Evolutionary conservation across 1,139 yeast species (phyloP), one percentile per base, ranked within the genome.

Genomic region (Lodderomyces elongisporus): DNA sequence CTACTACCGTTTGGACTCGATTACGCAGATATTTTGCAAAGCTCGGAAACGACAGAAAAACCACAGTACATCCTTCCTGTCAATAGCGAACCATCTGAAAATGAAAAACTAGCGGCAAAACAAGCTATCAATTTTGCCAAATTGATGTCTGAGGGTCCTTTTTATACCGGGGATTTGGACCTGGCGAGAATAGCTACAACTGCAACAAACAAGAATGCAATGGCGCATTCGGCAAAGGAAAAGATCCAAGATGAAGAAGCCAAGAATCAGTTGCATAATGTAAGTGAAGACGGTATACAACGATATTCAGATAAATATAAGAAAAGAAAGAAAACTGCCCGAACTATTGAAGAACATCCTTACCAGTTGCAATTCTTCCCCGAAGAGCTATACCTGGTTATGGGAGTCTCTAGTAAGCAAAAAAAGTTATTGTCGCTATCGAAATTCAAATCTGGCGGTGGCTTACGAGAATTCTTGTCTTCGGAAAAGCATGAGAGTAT

Each of bases 281-380:
- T 47, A 5, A 51, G 57, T 3, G 52, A 62, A 0, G 73, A 81
- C 51, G 87, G 87, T 0, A 72, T 85, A 27, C 75, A 78, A 47
- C 67, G 95, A 47, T 83, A 82, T 51, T 74, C 88, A 3, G 95
- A 85, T 53, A 70, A 67, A 49, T 85, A 81, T 53, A 68, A 82
- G 45, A 82, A 82, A 51, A 79, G 77, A 42, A 74, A 85, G 37
- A 80, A 75, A 48, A 72, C 80, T n/a, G 91, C 91, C 1, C 70
- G 82, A 36, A 79, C 93, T 3, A 74, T 84, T 13, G 83, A 81
- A 44, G 94, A 85, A 38, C 93, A 85, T 58, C 95, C 96, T 1
- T 87, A 81, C 52, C 72, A 73, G 41, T 47, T 74, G 17, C 77
- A 74, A 37, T 70, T 83, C 42, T 85, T 89, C 56, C 97, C 97